A percentile compares a stretch with the other conserved stretches of the same genome.
These are phyloP conservation scores for Curvularia lunata DNA, from an alignment of 2,329 filamentous ascomycete species.

Conservation along the genomic window DNA sequence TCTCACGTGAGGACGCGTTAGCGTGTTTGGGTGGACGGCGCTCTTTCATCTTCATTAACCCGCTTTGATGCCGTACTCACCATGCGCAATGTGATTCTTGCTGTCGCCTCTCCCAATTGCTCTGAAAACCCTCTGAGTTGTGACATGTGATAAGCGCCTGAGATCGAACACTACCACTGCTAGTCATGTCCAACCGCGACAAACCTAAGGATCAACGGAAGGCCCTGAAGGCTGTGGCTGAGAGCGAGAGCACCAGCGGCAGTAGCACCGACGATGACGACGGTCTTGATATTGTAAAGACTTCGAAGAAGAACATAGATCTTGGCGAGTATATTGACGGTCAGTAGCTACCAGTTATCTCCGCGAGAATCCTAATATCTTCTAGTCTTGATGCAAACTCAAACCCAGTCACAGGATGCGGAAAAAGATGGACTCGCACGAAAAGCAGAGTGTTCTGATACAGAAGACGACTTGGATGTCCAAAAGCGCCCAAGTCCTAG, in stretches of 20 bases:
- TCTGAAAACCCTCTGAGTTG: not conserved
- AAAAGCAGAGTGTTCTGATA: constrained; percentile 6
- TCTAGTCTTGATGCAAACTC: constrained; percentile 36
- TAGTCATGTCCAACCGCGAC: constrained; percentile 25
- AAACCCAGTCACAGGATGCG: constrained; percentile 31
- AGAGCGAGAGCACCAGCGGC: constrained; percentile 33
- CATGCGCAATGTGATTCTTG: not conserved
- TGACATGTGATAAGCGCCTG: not conserved
- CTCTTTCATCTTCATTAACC: not conserved
- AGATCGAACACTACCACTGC: not conserved
- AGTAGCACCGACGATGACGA: constrained; percentile 45
- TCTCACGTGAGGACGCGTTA: constrained; percentile 39
- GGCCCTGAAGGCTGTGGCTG: constrained; percentile 32
- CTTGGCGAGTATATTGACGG: constrained; percentile 45
- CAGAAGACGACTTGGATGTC: constrained; percentile 19
- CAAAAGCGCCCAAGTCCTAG: not conserved
- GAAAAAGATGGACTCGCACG: not conserved
- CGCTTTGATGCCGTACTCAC: not conserved
- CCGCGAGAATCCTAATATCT: constrained; percentile 13
- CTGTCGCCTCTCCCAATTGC: not conserved
- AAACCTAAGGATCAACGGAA: constrained; percentile 25
- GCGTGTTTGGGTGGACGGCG: constrained; percentile 17
- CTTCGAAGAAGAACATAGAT: constrained; percentile 41
- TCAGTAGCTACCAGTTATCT: constrained; percentile 13
- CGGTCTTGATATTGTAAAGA: constrained; percentile 53